phyloP scores from a whole-genome alignment of 306 rosid genomes.

The Dicorynia guianensis region DNA sequence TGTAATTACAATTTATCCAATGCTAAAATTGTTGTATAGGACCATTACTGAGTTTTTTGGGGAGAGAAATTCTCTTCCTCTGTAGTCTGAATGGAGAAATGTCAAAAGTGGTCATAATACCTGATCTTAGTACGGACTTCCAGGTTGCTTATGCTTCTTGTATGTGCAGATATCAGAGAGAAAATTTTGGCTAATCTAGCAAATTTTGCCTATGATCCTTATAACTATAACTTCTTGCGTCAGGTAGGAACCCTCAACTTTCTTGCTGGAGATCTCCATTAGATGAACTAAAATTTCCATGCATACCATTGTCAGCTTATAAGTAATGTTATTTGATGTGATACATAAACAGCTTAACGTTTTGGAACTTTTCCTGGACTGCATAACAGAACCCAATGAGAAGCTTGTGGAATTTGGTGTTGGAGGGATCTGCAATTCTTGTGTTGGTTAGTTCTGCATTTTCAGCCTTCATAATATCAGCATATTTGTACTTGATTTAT shows the following conservation, averaged over 20 bases:
- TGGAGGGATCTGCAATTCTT: constrained; percentile 91
- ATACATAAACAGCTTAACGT: constrained; percentile 73
- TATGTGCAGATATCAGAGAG: constrained; percentile 71
- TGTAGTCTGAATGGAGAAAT: background rate
- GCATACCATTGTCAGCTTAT: background rate
- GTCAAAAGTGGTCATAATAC: background rate
- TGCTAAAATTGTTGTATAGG: background rate
- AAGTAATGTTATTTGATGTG: background rate
- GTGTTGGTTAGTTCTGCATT: constrained; percentile 61
- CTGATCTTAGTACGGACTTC: background rate
- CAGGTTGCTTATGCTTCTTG: constrained; percentile 20
- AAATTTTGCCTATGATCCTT: constrained; percentile 95
- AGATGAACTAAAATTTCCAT: constrained; percentile 11
- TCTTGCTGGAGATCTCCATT: background rate
- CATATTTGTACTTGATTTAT: constrained; percentile 23
- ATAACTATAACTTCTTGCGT: constrained; percentile 74
- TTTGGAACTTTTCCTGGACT: constrained; percentile 88
- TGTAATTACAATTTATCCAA: background rate
- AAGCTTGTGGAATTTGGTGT: constrained; percentile 87
- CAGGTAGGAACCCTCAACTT: constrained; percentile 57
- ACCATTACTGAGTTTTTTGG: background rate
- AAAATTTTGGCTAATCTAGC: constrained; percentile 79
- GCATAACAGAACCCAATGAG: constrained; percentile 87
- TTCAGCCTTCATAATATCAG: constrained; percentile 14
- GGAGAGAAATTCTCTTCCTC: background rate